These are phyloP conservation scores for Scutellaria galericulata DNA, from an alignment of 257 asterid genomes.

Conservation along the genomic window DNA sequence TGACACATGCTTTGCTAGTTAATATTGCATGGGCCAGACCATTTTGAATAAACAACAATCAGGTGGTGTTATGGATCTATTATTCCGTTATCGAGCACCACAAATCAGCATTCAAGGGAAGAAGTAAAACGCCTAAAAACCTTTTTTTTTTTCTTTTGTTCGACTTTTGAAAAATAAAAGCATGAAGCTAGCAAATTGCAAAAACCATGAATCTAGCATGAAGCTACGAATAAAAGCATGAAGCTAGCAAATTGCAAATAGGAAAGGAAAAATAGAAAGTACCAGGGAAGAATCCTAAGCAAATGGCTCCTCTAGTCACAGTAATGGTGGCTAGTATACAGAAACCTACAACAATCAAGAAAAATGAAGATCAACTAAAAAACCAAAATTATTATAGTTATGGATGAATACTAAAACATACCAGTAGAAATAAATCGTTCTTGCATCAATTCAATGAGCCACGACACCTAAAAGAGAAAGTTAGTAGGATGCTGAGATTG, in stretches of 20 bases:
- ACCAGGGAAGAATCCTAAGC: conserved; percentile 37
- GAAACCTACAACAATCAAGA: conserved; percentile 32
- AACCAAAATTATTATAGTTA: not conserved
- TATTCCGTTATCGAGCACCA: conserved; percentile 1
- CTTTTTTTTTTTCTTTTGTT: conserved; percentile 28
- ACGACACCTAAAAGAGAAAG: conserved; percentile 75
- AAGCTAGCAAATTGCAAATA: conserved; percentile 14
- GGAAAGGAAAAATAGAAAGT: conserved; percentile 28
- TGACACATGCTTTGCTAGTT: not conserved
- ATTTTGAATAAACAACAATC: conserved; percentile 6
- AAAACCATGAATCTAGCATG: no score
- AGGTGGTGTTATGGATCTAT: not conserved
- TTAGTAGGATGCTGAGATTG: conserved; percentile 28
- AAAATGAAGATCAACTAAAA: conserved; percentile 28
- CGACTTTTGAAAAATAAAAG: not conserved
- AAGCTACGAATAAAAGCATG: not conserved
- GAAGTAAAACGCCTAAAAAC: conserved; percentile 24
- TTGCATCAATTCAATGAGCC: conserved; percentile 86
- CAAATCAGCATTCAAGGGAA: conserved; percentile 17
- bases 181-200: conserved; percentile 21
- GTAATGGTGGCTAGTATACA: conserved; percentile 23
- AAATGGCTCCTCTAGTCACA: conserved; percentile 30
- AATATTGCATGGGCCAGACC: conserved; percentile 11
- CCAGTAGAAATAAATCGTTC: conserved; percentile 42
- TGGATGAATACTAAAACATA: conserved; percentile 31